Evolutionary conservation across 1,139 yeast genomes (phyloP), one percentile per base, ranked within the genome.

Genomic region (Nakaseomyces glabratus): DNA sequence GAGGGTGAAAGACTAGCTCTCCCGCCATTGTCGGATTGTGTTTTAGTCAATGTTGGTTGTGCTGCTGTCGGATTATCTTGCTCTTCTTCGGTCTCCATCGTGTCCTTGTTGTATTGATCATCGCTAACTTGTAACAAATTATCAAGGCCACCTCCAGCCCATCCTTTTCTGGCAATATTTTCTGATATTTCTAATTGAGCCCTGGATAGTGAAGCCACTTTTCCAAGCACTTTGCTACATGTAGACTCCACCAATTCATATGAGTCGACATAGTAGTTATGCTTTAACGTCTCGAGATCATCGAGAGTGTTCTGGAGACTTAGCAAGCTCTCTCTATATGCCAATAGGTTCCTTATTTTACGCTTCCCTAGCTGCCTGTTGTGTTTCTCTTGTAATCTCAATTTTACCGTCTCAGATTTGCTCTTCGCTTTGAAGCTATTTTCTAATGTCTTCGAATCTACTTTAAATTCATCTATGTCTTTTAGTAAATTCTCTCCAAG

Each of bases 141-240:
- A 51, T 84, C 93, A 25, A 82, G 59, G 0, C 93, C 94, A 14
- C 90, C 90, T 7, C 93, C 94, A 8, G 81, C 69, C 85, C 88
- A 79, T 6, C 93, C 93, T 53, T 84, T 84, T 38, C 76, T 68
- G 0, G 94, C 93, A 22, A 85, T 73, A 14, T 82, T 79, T 50
- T 82, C 94, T 47, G 74, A 77, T 4, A 84, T 73, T 49, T 82
- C 93, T 21, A 85, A 73, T 50, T 84, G 90, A 2, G 93, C 90
- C 35, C 85, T 62, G 2, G 82, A 75, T 6, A 81, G 64, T 0
- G 81, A 68, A 1, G 86, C 82, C 1, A 84, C 68, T 39, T 68
- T 65, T 8, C 61, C 55, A 28, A 82, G 60, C 7, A 82, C 62
- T 22, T 67, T 62, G 14, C 64, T 63, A 32, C 78, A 75, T 35